Evolutionary conservation across 257 asterid genomes (phyloP).

Genomic region (Rubia yunnanensis): DNA sequence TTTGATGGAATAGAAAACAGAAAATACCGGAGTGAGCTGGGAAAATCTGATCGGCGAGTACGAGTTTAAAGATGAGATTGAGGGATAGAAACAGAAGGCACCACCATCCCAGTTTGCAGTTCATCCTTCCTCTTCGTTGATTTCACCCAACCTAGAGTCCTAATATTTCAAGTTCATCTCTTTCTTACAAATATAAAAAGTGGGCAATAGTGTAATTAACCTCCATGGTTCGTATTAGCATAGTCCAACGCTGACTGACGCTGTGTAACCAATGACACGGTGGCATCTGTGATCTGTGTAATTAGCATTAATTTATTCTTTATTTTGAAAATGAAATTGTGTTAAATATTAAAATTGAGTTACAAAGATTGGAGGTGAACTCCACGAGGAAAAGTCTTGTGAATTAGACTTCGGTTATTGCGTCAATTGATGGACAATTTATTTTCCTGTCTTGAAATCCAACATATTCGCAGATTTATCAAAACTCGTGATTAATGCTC

Average conservation of each 20-base stretch:
- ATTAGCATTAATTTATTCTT: too few relatives aligned
- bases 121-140: slow-evolving; percentile 11
- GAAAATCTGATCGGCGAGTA: slow-evolving; percentile 21
- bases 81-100: slow-evolving; percentile 18
- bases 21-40: slow-evolving; percentile 20
- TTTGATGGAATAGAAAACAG: background rate
- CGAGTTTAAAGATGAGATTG: slow-evolving; percentile 7
- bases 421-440: too few relatives aligned
- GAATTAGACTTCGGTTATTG: too few relatives aligned
- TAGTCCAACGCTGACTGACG: background rate
- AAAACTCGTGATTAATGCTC: too few relatives aligned
- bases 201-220: background rate
- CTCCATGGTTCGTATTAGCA: background rate
- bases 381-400: too few relatives aligned
- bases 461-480: too few relatives aligned
- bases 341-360: too few relatives aligned
- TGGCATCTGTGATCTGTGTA: too few relatives aligned
- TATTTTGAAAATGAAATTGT: too few relatives aligned
- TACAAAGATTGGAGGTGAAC: too few relatives aligned
- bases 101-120: slow-evolving; percentile 14
- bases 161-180: background rate
- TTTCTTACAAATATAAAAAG: background rate
- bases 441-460: too few relatives aligned
- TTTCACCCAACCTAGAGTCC: slow-evolving; percentile 6
- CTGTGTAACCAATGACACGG: background rate